phyloP scores from a whole-genome alignment of 768 basidiomycete species.

The Auriscalpium orientale region DNA sequence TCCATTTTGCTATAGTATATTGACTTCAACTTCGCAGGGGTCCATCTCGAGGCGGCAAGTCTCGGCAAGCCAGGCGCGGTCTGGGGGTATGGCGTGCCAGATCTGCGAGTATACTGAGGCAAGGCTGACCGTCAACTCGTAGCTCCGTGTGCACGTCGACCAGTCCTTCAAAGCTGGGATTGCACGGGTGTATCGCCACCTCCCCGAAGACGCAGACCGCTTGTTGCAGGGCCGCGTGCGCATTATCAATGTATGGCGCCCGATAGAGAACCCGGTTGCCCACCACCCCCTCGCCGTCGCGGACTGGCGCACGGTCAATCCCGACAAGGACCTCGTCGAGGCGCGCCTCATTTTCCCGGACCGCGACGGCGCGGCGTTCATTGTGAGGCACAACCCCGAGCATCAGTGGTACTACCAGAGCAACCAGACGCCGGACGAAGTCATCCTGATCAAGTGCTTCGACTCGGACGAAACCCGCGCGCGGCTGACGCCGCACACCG shows the following conservation, averaged over 20 bases:
- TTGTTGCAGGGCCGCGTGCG: constrained; percentile 33
- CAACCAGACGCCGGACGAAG: constrained; percentile 19
- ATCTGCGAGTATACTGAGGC: background rate
- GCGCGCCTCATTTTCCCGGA: constrained; percentile 29
- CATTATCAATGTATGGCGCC: constrained; percentile 43
- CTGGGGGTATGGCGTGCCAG: constrained; percentile 22
- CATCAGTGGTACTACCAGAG: constrained; percentile 30
- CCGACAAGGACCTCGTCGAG: constrained; percentile 28
- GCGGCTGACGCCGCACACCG: constrained; percentile 35
- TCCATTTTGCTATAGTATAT: background rate
- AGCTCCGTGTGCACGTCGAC: constrained; percentile 38
- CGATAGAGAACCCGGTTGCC: constrained; percentile 31
- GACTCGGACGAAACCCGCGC: constrained; percentile 35
- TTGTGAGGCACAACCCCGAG: constrained; percentile 21
- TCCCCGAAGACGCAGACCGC: constrained; percentile 33
- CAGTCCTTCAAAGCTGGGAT: constrained; percentile 32
- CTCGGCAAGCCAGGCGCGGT: constrained; percentile 17
- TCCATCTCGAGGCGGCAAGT: background rate
- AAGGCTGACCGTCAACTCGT: background rate
- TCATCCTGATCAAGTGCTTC: constrained; percentile 31
- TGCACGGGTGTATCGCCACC: constrained; percentile 31
- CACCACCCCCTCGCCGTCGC: constrained; percentile 35
- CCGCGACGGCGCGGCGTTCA: constrained; percentile 24
- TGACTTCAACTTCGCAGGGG: background rate
- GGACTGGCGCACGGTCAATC: constrained; percentile 33